phyloP scores from a whole-genome alignment of 148 eudicot genomes.

The Silene conica region DNA sequence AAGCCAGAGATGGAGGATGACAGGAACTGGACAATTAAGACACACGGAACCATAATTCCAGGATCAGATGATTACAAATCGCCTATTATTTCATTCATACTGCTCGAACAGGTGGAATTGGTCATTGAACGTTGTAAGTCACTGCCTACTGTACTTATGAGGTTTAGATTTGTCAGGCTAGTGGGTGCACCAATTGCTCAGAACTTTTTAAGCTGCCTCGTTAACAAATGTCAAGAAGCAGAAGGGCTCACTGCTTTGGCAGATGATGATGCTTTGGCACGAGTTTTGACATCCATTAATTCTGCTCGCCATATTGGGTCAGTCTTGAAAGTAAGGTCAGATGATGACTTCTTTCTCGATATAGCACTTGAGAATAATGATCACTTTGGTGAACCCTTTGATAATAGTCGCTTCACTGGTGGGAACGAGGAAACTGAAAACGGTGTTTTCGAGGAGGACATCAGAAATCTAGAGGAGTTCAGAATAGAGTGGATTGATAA shows the following conservation, averaged over 20 bases:
- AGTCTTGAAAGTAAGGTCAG: constrained; percentile 70
- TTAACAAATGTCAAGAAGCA: constrained; percentile 78
- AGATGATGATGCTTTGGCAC: constrained; percentile 66
- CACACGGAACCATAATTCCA: constrained; percentile 39
- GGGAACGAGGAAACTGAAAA: constrained; percentile 29
- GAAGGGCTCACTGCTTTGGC: constrained; percentile 90
- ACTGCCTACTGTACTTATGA: constrained; percentile 53
- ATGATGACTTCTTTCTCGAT: constrained; percentile 85
- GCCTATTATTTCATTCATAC: constrained; percentile 53
- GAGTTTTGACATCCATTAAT: constrained; percentile 67
- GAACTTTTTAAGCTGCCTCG: constrained; percentile 43
- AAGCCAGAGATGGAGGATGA: constrained; percentile 63
- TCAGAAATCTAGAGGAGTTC: constrained; percentile 56
- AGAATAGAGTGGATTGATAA: constrained; percentile 78
- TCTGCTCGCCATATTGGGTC: constrained; percentile 56
- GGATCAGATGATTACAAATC: constrained; percentile 67
- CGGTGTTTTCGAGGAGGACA: constrained; percentile 56
- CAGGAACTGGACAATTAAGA: constrained; percentile 55
- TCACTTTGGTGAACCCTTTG: constrained; percentile 22
- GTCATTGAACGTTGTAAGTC: constrained; percentile 76
- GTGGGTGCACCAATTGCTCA: constrained; percentile 51
- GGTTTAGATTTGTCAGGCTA: constrained; percentile 59
- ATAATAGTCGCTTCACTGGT: constrained; percentile 20
- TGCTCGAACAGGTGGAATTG: constrained; percentile 54
- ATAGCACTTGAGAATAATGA: constrained; percentile 46